These are phyloP conservation scores for Pontederia crassipes DNA, from an alignment of 176 grass and related monocot species.

Conservation along the genomic window DNA sequence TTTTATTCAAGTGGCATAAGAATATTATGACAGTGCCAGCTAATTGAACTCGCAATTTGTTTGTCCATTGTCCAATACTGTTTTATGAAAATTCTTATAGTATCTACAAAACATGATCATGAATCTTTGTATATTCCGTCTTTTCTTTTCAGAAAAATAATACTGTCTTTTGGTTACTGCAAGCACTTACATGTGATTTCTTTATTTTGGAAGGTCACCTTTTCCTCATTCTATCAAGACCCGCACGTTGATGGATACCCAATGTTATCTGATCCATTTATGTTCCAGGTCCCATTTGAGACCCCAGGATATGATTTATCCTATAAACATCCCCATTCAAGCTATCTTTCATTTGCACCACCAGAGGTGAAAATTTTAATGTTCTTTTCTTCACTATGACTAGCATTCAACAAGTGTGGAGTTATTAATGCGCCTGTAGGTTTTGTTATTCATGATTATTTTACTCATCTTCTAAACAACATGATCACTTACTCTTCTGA, in stretches of 20 bases:
- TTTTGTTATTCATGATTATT: background rate
- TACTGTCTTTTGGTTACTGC: background rate
- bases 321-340: slow-evolving; percentile 29
- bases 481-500: too few species aligned
- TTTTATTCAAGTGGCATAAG: background rate
- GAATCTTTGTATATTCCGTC: background rate
- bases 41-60: background rate
- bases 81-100: too few species aligned
- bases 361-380: slow-evolving; percentile 34
- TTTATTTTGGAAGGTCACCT: slow-evolving; percentile 42
- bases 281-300: slow-evolving; percentile 49
- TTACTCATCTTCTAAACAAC: background rate
- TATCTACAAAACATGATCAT: too few species aligned
- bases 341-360: slow-evolving; percentile 92
- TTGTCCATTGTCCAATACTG: too few species aligned
- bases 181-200: background rate
- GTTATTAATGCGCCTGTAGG: background rate
- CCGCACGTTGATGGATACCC: slow-evolving; percentile 67
- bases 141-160: background rate
- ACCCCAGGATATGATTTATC: slow-evolving; percentile 59
- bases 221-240: slow-evolving; percentile 35
- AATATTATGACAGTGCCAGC: background rate
- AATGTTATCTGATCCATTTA: slow-evolving; percentile 42
- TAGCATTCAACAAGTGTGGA: slow-evolving; percentile 4
- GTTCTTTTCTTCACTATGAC: background rate